These are phyloP conservation scores for Neonectria ditissima DNA, from an alignment of 2,329 filamentous ascomycete genomes.

Conservation along the genomic window DNA sequence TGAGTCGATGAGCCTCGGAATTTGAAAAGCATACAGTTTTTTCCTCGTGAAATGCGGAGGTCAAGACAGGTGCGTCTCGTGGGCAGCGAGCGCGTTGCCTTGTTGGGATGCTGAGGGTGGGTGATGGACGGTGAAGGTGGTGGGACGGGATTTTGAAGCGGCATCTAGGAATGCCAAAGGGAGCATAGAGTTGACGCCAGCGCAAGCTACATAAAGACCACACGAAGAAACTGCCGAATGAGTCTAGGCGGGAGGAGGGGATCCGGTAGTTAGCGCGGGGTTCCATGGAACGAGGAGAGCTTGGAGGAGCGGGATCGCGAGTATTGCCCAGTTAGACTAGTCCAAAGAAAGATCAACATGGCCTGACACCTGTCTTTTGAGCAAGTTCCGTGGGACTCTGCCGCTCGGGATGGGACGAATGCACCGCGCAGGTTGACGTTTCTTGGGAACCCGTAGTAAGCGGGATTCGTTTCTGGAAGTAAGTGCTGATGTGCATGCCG, in stretches of 20 bases:
- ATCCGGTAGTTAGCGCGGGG: slow-evolving; percentile 18
- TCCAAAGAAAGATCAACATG: background rate
- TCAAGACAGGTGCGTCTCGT: slow-evolving; percentile 1
- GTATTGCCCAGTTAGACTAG: slow-evolving; percentile 19
- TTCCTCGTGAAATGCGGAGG: slow-evolving; percentile 29
- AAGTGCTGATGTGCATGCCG: background rate
- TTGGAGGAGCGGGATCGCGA: slow-evolving; percentile 12
- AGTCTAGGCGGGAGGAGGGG: slow-evolving; percentile 16
- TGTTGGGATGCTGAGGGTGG: slow-evolving; percentile 19
- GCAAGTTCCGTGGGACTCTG: background rate
- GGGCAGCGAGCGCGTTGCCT: slow-evolving; percentile 8
- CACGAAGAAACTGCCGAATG: slow-evolving; percentile 17
- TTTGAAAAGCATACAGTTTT: background rate
- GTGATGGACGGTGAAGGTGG: slow-evolving; percentile 10
- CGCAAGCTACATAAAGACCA: background rate
- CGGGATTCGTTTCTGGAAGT: background rate
- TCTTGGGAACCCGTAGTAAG: background rate
- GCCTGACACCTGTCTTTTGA: background rate
- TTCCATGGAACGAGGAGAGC: slow-evolving; percentile 3
- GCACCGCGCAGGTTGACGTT: background rate
- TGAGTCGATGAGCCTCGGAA: slow-evolving; percentile 20
- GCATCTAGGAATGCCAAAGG: background rate
- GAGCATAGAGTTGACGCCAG: background rate
- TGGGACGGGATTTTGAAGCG: slow-evolving; percentile 3
- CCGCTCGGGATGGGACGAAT: slow-evolving; percentile 2